Evolutionary conservation across 495 filamentous ascomycete genomes (phyloP), one percentile per base, ranked within the genome.

Genomic region (Penicillium herquei): DNA sequence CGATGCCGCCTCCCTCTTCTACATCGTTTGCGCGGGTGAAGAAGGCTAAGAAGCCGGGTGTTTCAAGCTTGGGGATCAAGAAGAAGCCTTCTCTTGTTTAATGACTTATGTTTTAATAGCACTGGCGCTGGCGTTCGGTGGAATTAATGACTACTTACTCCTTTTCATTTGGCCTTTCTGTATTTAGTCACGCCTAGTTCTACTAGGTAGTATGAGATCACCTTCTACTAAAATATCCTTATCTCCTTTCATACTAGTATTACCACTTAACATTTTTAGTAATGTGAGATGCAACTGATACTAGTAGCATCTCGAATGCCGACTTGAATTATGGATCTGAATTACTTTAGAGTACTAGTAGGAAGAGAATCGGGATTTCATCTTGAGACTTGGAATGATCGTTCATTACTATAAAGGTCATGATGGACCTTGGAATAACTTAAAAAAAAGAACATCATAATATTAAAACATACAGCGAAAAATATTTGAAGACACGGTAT

Each of bases 1-100:
- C 65, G 26, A 66, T 73, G 49, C 66, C 71, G 47, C 72, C 80
- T 52, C 80, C 54, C 7, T 48, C 86, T 13, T 74, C 85, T n/a
- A 84, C 88, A 11, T 84, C 78, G 3, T 95, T 96, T 69, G 88
- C 89, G 64, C 76, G 87, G 53, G 82, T 84, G 26, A 83, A 89
- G 56, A 95, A 92, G 78, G 86, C 89, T 68, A 96, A 93, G 71
- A 93, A 92, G 77, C 84, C 89, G 51, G 76, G 86, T 49, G 68
- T 78, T 9, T 86, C 85, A 32, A 70, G 84, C 30, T 65, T 96
- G 57, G 92, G 92, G 1, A 97, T 96, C 65, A 98, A 96, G 80
- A 96, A 92, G 81, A 96, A 95, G 76, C 75, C 82, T 16, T 69
- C 77, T 7, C 53, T 81, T 55, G 70, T 81, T 8, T 80, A 56